phyloP scores from a whole-genome alignment of 768 basidiomycete species.

The Rossbeevera mucosa region DNA sequence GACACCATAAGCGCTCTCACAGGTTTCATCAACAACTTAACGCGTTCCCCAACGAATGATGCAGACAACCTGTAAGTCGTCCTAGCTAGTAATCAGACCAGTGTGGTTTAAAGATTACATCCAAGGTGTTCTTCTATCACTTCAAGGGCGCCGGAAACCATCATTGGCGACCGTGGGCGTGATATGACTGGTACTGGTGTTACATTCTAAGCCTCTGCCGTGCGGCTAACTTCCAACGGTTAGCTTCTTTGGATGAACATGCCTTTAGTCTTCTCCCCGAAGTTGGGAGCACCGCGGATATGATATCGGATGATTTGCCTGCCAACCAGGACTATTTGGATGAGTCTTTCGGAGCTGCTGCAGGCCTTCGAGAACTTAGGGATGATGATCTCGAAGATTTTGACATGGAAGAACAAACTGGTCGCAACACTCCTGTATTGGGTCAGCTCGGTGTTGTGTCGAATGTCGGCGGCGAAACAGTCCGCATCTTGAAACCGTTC shows the following conservation, averaged over 20 bases:
- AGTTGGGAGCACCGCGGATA: constrained; percentile 75
- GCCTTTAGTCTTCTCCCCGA: constrained; percentile 76
- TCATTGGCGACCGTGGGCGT: constrained; percentile 2
- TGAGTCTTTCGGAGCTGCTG: constrained; percentile 72
- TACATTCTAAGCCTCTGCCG: not conserved
- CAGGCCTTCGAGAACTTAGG: constrained; percentile 64
- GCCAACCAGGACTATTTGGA: constrained; percentile 86
- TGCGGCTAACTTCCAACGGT: constrained; percentile 2
- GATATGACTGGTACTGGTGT: constrained; percentile 28
- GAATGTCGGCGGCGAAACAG: constrained; percentile 76
- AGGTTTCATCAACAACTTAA: constrained; percentile 51
- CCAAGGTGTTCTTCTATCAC: constrained; percentile 10
- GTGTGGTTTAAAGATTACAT: not conserved
- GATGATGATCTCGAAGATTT: constrained; percentile 76
- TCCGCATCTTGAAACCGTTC: constrained; percentile 70
- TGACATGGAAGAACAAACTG: constrained; percentile 30
- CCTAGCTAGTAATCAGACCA: not conserved
- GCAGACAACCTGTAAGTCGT: constrained; percentile 25
- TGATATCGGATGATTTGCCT: constrained; percentile 89
- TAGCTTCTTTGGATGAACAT: constrained; percentile 76
- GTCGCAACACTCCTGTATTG: constrained; percentile 11
- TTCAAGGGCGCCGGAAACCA: constrained; percentile 6
- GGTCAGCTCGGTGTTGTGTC: constrained; percentile 47
- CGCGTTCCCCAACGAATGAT: constrained; percentile 36
- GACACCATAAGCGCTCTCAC: constrained; percentile 64